Base-by-base conservation (phyloP, 192 early-diverging fungal species). In the Umbelopsis vinacea region DNA sequence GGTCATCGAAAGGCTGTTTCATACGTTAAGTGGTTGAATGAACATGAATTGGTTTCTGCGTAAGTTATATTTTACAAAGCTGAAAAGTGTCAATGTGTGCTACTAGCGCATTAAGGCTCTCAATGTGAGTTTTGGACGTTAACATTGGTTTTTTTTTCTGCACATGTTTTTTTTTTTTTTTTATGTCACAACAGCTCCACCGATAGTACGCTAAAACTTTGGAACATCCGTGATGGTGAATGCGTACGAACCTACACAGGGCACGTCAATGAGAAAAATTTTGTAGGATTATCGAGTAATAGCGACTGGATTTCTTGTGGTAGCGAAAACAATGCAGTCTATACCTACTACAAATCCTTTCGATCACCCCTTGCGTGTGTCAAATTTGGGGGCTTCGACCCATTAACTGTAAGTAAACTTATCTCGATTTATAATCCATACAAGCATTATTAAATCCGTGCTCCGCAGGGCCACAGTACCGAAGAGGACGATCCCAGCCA, bases 1-100 rank as follows among this genome's bases (percentile, higher is more conserved):
- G 97, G 97, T 21, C 97, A 98, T 77, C 81, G 86, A 55, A 96
- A 96, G 76, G 95, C 97, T 1, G 96, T 98, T 3, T 97, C 97
- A 3, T 97, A 96, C 79, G 95, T 97, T 67, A 91, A 92, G 60
- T 98, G 95, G 81, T 66, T 91, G 33, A 85, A 86, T 48, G 73
- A 83, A n/a, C 85, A 94, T 60, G 89, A 96, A 70, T 75, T 98
- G 24, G 84, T 98, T 22, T 93, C 95, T 10, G 93, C 94, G 35
- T 85, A 81, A 68, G 80, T 71, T 43, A 29, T 70, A n/a, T 23
- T 69, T 38, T n/a, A n/a, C n/a, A 19, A 38, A 37, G 5, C 21
- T 66, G 6, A 46, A n/a, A n/a, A 43, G 15, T 46, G 57, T 0
- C 14, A 55, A n/a, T n/a, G 19, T 15, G 35, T 68, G 19, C 45